Conservation (phyloP, 805 yeast genomes). For the Metschnikowia borealis region DNA sequence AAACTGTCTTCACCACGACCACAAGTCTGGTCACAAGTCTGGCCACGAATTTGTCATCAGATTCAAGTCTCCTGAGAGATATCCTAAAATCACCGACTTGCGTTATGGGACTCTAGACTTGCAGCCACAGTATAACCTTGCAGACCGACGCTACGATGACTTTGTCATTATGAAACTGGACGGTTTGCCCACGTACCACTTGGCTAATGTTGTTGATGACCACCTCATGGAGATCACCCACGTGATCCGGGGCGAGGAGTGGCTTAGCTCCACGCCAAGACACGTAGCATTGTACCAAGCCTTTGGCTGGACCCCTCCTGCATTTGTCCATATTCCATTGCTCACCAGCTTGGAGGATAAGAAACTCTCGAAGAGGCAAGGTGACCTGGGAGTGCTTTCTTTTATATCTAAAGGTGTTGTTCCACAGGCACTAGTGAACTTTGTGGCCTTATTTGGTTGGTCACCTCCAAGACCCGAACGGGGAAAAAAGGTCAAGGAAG, state of each 20-base stretch:
- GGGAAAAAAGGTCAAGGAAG: slow-evolving; percentile 49
- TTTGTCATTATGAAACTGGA: slow-evolving; percentile 89
- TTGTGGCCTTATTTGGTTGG: slow-evolving; percentile 93
- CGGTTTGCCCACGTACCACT: slow-evolving; percentile 92
- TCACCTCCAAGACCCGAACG: slow-evolving; percentile 60
- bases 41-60: slow-evolving; percentile 56
- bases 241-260: slow-evolving; percentile 95
- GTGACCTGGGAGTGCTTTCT: slow-evolving; percentile 69
- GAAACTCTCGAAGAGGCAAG: slow-evolving; percentile 81
- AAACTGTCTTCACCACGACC: slow-evolving; percentile 47
- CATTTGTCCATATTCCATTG: slow-evolving; percentile 85
- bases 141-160: slow-evolving; percentile 81
- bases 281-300: slow-evolving; percentile 85
- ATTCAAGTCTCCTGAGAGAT: slow-evolving; percentile 68
- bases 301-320: slow-evolving; percentile 80
- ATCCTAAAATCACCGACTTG: slow-evolving; percentile 66
- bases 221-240: slow-evolving; percentile 90
- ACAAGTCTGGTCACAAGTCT: slow-evolving; percentile 43
- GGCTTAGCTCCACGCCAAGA: slow-evolving; percentile 95
- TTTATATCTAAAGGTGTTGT: slow-evolving; percentile 59
- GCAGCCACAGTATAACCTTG: slow-evolving; percentile 72
- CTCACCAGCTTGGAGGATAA: slow-evolving; percentile 68
- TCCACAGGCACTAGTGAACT: slow-evolving; percentile 86
- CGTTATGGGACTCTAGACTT: slow-evolving; percentile 73
- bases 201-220: slow-evolving; percentile 94